Conservation (phyloP, 176 grass and related monocot genomes). For the Saccharum spontaneum region DNA sequence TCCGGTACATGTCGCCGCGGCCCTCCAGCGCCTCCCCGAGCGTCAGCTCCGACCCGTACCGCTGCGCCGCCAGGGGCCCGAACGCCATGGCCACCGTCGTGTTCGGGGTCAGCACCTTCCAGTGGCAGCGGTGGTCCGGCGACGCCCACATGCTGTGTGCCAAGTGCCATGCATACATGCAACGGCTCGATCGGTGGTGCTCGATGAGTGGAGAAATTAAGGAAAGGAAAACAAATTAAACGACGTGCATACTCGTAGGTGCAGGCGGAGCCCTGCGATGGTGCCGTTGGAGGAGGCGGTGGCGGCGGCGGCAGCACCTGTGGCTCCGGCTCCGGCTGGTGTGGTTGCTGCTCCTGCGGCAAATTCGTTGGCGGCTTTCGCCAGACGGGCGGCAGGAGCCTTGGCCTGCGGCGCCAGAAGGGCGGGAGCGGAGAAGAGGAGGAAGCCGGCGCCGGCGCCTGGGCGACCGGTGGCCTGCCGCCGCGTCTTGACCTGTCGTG, state of each 20-base stretch:
- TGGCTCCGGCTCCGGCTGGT: background rate
- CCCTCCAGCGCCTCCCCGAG: constrained; percentile 60
- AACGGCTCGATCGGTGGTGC: no score
- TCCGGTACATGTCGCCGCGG: constrained; percentile 60
- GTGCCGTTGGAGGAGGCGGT: background rate
- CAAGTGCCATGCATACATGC: no score
- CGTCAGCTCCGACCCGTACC: constrained; percentile 62
- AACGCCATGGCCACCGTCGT: constrained; percentile 80
- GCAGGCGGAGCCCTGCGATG: constrained; percentile 55
- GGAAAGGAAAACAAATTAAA: no score
- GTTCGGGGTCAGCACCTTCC: constrained; percentile 70
- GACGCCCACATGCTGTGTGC: constrained; percentile 46
- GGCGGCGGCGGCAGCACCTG: background rate
- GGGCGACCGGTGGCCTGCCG: background rate
- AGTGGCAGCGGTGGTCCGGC: constrained; percentile 58
- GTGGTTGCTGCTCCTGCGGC: background rate
- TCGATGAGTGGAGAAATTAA: no score
- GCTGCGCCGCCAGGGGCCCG: constrained; percentile 59
- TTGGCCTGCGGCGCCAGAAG: constrained; percentile 25
- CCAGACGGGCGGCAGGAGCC: constrained; percentile 41
- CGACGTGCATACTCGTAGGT: constrained; percentile 43
- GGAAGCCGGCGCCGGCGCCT: background rate
- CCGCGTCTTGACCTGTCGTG: background rate
- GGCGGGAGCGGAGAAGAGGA: background rate
- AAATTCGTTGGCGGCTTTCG: constrained; percentile 25